Conservation (phyloP, 805 yeast genomes). For the Ogataea trehalophila region DNA sequence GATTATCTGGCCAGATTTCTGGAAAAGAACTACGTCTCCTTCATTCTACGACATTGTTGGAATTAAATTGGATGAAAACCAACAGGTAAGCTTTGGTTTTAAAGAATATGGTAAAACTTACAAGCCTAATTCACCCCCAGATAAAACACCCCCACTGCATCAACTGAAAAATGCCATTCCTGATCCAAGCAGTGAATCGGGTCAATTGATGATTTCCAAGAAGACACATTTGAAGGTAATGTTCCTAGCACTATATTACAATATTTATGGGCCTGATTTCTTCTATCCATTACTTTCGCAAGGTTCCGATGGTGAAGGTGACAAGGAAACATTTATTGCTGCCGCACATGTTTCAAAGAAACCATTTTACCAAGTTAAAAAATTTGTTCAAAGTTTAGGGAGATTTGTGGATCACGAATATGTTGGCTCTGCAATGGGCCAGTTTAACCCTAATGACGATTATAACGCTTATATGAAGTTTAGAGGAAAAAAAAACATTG, state of each 20-base stretch:
- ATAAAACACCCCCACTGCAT: conserved; percentile 42
- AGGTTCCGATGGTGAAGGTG: conserved; percentile 50
- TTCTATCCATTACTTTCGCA: conserved; percentile 49
- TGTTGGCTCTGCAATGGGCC: conserved; percentile 76
- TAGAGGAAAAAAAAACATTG: conserved; percentile 10
- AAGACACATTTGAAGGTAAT: conserved; percentile 48
- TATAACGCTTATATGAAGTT: conserved; percentile 31
- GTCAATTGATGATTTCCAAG: conserved; percentile 57
- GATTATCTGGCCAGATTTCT: conserved; percentile 42
- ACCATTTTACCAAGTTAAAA: conserved; percentile 57
- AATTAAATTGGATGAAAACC: conserved; percentile 37
- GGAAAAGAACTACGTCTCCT: conserved; percentile 54
- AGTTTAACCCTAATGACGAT: conserved; percentile 65
- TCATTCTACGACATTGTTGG: conserved; percentile 44
- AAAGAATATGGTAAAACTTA: conserved; percentile 30
- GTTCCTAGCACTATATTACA: conserved; percentile 54
- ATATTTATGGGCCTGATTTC: conserved; percentile 52
- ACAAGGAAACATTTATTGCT: conserved; percentile 59
- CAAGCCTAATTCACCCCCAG: conserved; percentile 27
- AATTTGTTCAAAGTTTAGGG: conserved; percentile 51
- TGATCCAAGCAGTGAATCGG: conserved; percentile 61
- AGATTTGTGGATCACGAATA: conserved; percentile 39
- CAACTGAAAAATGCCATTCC: conserved; percentile 59
- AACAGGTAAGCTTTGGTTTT: conserved; percentile 36
- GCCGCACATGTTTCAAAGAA: conserved; percentile 54